Evolutionary conservation across 495 filamentous ascomycete genomes (phyloP).

Genomic region (Hyaloscypha hepaticicola): DNA sequence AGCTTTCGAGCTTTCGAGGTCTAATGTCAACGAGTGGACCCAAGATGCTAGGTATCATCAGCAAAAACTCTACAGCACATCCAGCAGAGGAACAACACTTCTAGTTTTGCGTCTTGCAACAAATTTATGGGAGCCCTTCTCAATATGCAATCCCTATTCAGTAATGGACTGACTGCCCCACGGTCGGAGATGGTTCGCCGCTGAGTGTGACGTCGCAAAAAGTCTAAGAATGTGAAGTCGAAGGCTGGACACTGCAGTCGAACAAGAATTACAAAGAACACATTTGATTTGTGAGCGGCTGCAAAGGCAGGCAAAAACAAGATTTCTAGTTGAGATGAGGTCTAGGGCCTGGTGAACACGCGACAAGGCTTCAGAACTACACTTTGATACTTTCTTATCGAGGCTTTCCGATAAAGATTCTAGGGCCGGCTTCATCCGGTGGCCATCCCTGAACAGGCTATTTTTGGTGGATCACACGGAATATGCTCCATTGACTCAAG

Average conservation of each 20-base stretch:
- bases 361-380: constrained; percentile 15
- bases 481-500: not conserved
- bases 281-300: not conserved
- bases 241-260: not conserved
- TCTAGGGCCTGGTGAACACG: constrained; percentile 2
- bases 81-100: not conserved
- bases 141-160: not conserved
- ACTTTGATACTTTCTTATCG: constrained; percentile 15
- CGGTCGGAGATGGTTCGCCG: not conserved
- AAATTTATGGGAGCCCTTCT: not conserved
- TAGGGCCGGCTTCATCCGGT: not conserved
- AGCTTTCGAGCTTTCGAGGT: not conserved
- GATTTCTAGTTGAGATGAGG: not conserved
- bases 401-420: not conserved
- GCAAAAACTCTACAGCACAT: not conserved
- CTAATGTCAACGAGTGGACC: not conserved
- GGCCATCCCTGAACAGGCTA: not conserved
- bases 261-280: not conserved
- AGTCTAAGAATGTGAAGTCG: not conserved
- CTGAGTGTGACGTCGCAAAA: not conserved
- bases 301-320: not conserved
- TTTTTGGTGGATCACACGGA: not conserved
- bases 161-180: not conserved
- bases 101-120: not conserved
- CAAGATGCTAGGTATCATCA: not conserved